Percentiles rank a stretch among this genome's conserved stretches.
These are phyloP conservation scores for Ambrosiella cleistominuta DNA, from an alignment of 2,329 filamentous ascomycete genomes.

Conservation along the genomic window DNA sequence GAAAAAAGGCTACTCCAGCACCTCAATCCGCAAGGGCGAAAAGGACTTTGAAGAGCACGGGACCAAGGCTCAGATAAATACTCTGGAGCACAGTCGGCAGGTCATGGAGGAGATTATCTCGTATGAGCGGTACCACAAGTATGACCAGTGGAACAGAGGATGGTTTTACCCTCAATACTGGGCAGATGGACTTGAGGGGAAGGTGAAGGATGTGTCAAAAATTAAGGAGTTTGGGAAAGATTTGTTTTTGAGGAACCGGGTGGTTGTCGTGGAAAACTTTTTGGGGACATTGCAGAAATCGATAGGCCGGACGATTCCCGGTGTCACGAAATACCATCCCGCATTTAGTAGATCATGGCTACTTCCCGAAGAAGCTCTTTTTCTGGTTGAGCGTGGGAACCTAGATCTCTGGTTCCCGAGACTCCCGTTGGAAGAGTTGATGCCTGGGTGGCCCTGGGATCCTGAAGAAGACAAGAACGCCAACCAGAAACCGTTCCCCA, in stretches of 20 bases:
- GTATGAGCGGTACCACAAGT: slow-evolving; percentile 57
- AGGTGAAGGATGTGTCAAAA: slow-evolving; percentile 11
- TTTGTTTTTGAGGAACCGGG: slow-evolving; percentile 26
- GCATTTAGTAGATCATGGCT: slow-evolving; percentile 58
- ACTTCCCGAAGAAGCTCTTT: slow-evolving; percentile 80
- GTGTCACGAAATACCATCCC: slow-evolving; percentile 32
- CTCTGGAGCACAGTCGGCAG: slow-evolving; percentile 61
- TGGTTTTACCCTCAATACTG: slow-evolving; percentile 55
- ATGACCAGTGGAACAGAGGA: slow-evolving; percentile 47
- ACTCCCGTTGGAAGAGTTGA: slow-evolving; percentile 30
- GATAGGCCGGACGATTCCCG: slow-evolving; percentile 50
- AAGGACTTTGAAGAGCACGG: slow-evolving; percentile 96
- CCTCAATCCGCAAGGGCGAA: slow-evolving; percentile 74
- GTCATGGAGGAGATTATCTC: slow-evolving; percentile 81
- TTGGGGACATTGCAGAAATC: slow-evolving; percentile 55
- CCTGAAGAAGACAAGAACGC: slow-evolving; percentile 14
- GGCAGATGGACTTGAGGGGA: slow-evolving; percentile 17
- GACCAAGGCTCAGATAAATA: slow-evolving; percentile 60
- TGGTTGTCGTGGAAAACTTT: slow-evolving; percentile 54
- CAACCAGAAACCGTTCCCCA: slow-evolving; percentile 15
- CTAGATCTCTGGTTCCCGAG: slow-evolving; percentile 74
- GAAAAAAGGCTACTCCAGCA: slow-evolving; percentile 33
- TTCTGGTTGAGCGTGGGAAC: slow-evolving; percentile 71
- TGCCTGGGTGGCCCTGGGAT: slow-evolving; percentile 20
- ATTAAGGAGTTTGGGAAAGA: slow-evolving; percentile 11